Evolutionary conservation across 805 yeast genomes (phyloP).

Genomic region (Starmerella lactis-condensi): DNA sequence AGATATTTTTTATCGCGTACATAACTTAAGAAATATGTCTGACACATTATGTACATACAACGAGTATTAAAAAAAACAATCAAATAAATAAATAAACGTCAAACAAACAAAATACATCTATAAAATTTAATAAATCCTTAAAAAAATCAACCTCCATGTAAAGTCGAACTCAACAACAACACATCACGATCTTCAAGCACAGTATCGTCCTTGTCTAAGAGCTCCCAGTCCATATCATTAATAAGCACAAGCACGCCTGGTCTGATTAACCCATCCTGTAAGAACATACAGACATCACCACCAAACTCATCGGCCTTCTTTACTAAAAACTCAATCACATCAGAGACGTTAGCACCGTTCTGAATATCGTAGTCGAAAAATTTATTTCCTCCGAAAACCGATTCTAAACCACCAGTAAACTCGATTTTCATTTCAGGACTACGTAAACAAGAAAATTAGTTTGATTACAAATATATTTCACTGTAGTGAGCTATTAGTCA

Average conservation of each 20-base stretch:
- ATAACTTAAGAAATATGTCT: no score
- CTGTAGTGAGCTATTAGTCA: no score
- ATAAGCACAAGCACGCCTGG: conserved; percentile 85
- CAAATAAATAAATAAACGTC: no score
- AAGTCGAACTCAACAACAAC: conserved; percentile 74
- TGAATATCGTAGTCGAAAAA: conserved; percentile 32
- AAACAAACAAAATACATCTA: no score
- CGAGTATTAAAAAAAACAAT: no score
- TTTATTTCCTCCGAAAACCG: conserved; percentile 44
- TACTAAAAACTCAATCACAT: conserved; percentile 28
- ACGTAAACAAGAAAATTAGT: no score
- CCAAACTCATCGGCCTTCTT: conserved; percentile 2
- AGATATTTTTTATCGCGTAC: no score
- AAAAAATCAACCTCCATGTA: conserved; percentile 76
- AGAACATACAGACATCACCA: conserved; percentile 46
- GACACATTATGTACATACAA: no score
- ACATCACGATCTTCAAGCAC: conserved; percentile 58
- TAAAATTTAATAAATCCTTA: no score
- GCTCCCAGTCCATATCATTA: conserved; percentile 93
- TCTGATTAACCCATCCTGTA: conserved; percentile 65
- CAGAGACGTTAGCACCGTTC: conserved; percentile 26
- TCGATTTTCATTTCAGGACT: conserved; percentile 20
- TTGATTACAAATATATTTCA: no score
- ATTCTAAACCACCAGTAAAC: conserved; percentile 63
- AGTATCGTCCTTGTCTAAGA: conserved; percentile 74